Conservation (phyloP, 768 basidiomycete species). For the Dioszegia hungarica region DNA sequence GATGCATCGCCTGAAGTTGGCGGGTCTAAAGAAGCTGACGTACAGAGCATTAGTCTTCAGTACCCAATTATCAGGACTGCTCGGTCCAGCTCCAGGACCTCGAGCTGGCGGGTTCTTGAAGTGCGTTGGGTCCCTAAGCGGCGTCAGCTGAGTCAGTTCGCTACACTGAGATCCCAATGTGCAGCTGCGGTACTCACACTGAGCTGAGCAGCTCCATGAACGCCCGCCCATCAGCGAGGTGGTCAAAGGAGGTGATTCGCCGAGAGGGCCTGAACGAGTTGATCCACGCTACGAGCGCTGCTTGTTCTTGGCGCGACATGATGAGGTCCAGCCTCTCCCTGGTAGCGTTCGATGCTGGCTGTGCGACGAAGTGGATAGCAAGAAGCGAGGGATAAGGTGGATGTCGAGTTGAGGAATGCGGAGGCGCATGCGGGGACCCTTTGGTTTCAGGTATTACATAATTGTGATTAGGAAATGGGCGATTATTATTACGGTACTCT, state of each 20-base stretch:
- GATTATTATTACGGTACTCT: not conserved
- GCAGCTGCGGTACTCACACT: not conserved
- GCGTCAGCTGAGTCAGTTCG: not conserved
- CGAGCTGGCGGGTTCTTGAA: conserved; percentile 28
- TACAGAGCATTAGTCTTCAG: conserved; percentile 38
- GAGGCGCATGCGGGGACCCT: not conserved
- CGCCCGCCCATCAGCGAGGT: conserved; percentile 35
- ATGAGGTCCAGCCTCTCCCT: too few species aligned
- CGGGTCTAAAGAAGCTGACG: conserved; percentile 6
- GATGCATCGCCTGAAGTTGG: not conserved
- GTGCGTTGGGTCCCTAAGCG: conserved; percentile 29
- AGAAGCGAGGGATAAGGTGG: not conserved
- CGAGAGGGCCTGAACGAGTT: conserved; percentile 36
- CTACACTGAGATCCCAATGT: not conserved
- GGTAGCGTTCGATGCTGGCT: too few species aligned
- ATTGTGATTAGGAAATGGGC: not conserved
- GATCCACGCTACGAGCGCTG: conserved; percentile 34
- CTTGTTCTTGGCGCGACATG: conserved; percentile 40
- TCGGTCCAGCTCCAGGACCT: conserved; percentile 5
- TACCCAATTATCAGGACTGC: conserved; percentile 39
- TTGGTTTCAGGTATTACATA: not conserved
- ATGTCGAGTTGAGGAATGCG: not conserved
- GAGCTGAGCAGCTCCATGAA: conserved; percentile 34
- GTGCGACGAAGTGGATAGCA: not conserved
- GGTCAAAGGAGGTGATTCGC: conserved; percentile 28